These are phyloP conservation scores for Exobasidium rhododendri DNA, from an alignment of 1,284 basidiomycete genomes.

Conservation along the genomic window DNA sequence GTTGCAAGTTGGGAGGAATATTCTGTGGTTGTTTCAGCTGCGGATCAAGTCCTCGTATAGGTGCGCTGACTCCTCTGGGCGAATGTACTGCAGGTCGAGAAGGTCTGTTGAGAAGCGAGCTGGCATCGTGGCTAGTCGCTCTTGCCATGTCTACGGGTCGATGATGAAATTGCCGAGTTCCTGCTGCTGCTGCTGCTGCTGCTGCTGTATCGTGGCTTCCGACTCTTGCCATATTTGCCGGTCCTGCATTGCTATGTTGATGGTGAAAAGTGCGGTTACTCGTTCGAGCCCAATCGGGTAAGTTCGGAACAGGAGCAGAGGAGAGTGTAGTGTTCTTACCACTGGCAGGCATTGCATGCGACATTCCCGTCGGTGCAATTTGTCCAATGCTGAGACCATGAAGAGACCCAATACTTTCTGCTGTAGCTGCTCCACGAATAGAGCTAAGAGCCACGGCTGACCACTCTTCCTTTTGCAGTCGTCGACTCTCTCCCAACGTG, in stretches of 20 bases:
- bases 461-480: slow-evolving; percentile 4
- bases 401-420: neutral
- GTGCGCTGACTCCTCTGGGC: neutral
- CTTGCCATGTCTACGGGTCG: neutral
- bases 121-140: neutral
- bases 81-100: neutral
- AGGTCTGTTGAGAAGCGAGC: neutral
- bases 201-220: neutral
- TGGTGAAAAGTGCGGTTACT: neutral
- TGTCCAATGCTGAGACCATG: neutral
- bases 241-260: neutral
- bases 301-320: neutral
- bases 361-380: neutral
- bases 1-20: too few relatives aligned
- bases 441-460: neutral
- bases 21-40: neutral
- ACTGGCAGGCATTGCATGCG: neutral
- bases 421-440: neutral
- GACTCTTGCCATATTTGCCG: neutral
- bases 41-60: neutral
- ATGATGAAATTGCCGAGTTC: too few relatives aligned
- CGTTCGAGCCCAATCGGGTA: slow-evolving; percentile 3
- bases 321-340: neutral
- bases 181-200: neutral
- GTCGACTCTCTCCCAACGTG: neutral